These are phyloP conservation scores for Ampelocalamus luodianensis DNA, from an alignment of 176 grass and related monocot species.

Conservation along the genomic window DNA sequence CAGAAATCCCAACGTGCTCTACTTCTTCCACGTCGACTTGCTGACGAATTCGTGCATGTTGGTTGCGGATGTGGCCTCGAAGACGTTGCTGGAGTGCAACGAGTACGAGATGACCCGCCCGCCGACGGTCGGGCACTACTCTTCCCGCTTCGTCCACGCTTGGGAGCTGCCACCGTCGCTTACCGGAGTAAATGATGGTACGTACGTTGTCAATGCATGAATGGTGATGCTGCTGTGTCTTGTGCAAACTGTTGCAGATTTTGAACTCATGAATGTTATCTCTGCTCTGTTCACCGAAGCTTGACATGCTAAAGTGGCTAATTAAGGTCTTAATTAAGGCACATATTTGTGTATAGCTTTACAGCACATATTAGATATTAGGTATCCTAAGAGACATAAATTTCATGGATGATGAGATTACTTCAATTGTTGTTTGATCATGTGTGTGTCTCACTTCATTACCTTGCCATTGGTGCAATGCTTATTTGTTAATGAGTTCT, in stretches of 20 bases:
- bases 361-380: too few species aligned
- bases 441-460: too few species aligned
- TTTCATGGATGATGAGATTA: too few species aligned
- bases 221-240: background rate
- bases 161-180: background rate
- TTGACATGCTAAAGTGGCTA: background rate
- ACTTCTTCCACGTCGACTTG: constrained; percentile 4
- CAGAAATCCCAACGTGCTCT: background rate
- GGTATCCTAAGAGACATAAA: too few species aligned
- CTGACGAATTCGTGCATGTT: background rate
- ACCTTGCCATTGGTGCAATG: too few species aligned
- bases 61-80: background rate
- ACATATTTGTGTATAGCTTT: too few species aligned
- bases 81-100: background rate
- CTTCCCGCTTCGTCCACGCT: background rate
- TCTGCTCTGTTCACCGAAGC: background rate
- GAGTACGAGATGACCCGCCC: background rate
- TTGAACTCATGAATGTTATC: background rate
- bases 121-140: background rate
- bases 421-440: too few species aligned
- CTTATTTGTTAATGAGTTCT: too few species aligned
- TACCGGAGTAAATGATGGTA: background rate
- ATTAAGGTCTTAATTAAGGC: background rate
- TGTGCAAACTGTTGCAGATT: background rate
- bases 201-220: background rate